These are phyloP conservation scores for Draba incana DNA, from an alignment of 345 rosid genomes.

Conservation along the genomic window DNA sequence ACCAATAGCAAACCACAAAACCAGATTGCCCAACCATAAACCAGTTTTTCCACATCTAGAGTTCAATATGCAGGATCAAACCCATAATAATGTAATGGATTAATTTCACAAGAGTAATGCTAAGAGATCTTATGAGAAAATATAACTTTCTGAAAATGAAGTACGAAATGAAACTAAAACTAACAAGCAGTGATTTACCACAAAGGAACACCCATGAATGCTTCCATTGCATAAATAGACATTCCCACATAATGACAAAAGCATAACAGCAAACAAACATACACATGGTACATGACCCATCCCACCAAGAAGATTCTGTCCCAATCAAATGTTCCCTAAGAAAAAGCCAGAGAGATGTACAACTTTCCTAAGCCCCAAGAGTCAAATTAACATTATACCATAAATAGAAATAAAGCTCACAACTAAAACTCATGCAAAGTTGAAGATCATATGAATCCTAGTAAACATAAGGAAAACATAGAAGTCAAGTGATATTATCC, in stretches of 20 bases:
- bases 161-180: neutral
- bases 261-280: conserved; percentile 7
- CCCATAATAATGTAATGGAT: too few relatives aligned
- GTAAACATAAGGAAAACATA: neutral
- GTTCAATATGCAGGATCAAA: neutral
- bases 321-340: conserved; percentile 6
- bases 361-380: neutral
- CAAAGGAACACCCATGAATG: conserved; percentile 9
- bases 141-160: too few relatives aligned
- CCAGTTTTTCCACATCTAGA: neutral
- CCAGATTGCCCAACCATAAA: neutral
- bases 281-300: neutral
- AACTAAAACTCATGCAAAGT: neutral
- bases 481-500: conserved; percentile 6
- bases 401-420: neutral
- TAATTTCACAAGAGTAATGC: neutral
- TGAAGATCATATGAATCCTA: conserved; percentile 5
- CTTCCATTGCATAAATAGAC: conserved; percentile 1
- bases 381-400: conserved; percentile 13
- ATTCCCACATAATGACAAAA: conserved; percentile 28
- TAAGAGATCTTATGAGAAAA: too few relatives aligned
- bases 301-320: conserved; percentile 11
- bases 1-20: neutral
- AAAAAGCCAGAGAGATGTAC: neutral
- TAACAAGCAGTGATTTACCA: neutral